A percentile compares a stretch with the other conserved stretches of the same genome.
phyloP scores from a whole-genome alignment of 2,329 filamentous ascomycete species.

The Neofusicoccum umdonicola region DNA sequence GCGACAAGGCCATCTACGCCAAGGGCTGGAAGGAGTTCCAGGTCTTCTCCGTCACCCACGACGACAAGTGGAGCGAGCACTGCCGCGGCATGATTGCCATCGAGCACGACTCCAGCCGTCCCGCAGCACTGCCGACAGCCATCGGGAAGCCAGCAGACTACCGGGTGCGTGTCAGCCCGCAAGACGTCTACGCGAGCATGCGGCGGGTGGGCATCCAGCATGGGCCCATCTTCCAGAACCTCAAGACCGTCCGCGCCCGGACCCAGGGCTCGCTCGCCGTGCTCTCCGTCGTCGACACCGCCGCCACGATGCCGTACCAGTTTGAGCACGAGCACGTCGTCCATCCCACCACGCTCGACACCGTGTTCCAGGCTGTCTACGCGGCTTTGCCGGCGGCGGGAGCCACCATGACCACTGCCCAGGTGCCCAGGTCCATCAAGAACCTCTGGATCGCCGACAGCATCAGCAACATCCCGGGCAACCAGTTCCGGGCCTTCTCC shows the following conservation, averaged over 20 bases:
- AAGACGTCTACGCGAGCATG: not conserved
- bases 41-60: not conserved
- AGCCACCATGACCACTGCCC: not conserved
- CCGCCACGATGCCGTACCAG: not conserved
- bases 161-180: not conserved
- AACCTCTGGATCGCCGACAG: not conserved
- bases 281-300: not conserved
- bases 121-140: not conserved
- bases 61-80: slow-evolving; percentile 1
- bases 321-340: not conserved
- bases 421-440: not conserved
- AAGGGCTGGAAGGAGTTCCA: slow-evolving; percentile 3
- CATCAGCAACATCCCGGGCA: not conserved
- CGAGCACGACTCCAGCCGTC: too few relatives aligned
- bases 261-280: not conserved
- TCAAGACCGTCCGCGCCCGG: not conserved
- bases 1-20: not conserved
- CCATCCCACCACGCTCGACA: slow-evolving; percentile 2
- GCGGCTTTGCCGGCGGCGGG: not conserved
- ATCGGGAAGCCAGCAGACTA: not conserved
- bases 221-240: not conserved
- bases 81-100: not conserved
- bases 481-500: not conserved
- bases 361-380: not conserved
- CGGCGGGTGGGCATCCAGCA: not conserved